Conservation (phyloP, 805 yeast species). For the Candida cerambycidarum region DNA sequence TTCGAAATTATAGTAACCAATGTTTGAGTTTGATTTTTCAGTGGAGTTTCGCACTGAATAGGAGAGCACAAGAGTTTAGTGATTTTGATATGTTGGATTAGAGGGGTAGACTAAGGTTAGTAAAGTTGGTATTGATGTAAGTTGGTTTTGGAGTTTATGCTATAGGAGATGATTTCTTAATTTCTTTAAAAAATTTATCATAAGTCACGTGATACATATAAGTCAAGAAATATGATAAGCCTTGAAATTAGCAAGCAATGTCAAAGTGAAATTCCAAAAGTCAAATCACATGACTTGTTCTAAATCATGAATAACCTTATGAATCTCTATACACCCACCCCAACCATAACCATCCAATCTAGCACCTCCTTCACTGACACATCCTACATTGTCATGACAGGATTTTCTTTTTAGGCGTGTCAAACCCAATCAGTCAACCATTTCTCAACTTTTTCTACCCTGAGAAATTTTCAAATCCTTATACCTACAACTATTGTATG, state of each 20-base stretch:
- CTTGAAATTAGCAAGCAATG: too few species aligned
- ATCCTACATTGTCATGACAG: background rate
- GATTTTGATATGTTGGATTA: background rate
- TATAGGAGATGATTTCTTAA: too few species aligned
- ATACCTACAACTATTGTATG: constrained; percentile 41
- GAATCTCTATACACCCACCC: too few species aligned
- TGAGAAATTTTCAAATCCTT: constrained; percentile 5
- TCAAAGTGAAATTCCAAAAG: too few species aligned
- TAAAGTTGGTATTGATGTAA: too few species aligned
- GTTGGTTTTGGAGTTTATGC: too few species aligned
- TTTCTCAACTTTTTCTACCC: background rate
- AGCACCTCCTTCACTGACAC: background rate
- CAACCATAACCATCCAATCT: too few species aligned
- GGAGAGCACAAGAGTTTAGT: background rate
- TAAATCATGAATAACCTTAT: too few species aligned
- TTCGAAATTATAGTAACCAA: background rate
- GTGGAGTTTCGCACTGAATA: constrained; percentile 3
- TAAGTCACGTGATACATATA: too few species aligned
- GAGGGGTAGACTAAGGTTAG: background rate
- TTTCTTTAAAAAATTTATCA: too few species aligned
- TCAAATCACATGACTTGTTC: too few species aligned
- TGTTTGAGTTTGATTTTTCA: constrained; percentile 2
- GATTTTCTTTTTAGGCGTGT: constrained; percentile 4
- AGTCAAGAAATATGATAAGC: too few species aligned
- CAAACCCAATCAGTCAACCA: background rate